phyloP scores from a whole-genome alignment of 2,329 filamentous ascomycete genomes.

The Laburnicola sp. region DNA sequence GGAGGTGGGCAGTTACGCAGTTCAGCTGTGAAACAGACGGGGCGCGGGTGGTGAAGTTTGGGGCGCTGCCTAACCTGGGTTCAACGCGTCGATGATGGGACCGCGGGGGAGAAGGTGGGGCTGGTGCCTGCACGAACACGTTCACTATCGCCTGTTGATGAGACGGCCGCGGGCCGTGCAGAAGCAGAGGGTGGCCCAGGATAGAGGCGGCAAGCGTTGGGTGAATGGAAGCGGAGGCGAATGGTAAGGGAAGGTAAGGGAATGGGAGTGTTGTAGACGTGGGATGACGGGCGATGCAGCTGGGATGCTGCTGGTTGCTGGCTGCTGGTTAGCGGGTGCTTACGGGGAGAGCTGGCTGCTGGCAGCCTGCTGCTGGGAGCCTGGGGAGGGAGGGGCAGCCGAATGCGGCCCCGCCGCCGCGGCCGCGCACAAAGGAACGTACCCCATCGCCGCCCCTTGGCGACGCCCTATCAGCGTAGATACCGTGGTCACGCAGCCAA shows the following conservation, averaged over 20 bases:
- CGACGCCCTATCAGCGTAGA: conserved; percentile 6
- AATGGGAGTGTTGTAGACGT: not conserved
- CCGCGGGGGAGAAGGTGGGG: conserved; percentile 19
- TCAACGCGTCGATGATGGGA: conserved; percentile 13
- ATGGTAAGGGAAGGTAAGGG: not conserved
- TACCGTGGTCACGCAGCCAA: conserved; percentile 10
- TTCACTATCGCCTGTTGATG: conserved; percentile 1
- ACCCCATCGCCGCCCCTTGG: not conserved
- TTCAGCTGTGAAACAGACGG: conserved; percentile 6
- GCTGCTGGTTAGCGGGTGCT: not conserved
- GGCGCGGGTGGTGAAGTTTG: conserved; percentile 8
- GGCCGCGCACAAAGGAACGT: not conserved
- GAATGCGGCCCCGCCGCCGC: not conserved
- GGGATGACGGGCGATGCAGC: not conserved
- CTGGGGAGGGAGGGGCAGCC: too few relatives aligned
- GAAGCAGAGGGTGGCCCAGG: too few relatives aligned
- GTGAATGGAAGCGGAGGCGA: not conserved
- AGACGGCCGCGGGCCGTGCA: not conserved
- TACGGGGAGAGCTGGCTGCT: too few relatives aligned
- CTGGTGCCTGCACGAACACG: conserved; percentile 12
- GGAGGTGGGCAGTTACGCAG: not conserved
- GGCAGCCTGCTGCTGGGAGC: too few relatives aligned
- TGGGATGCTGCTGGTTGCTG: not conserved
- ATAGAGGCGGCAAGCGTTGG: not conserved
- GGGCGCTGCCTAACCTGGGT: conserved; percentile 26